A percentile compares a stretch with the other conserved stretches of the same genome.
Conservation (phyloP, 2,329 filamentous ascomycete species). For the Bimuria novae-zelandiae region DNA sequence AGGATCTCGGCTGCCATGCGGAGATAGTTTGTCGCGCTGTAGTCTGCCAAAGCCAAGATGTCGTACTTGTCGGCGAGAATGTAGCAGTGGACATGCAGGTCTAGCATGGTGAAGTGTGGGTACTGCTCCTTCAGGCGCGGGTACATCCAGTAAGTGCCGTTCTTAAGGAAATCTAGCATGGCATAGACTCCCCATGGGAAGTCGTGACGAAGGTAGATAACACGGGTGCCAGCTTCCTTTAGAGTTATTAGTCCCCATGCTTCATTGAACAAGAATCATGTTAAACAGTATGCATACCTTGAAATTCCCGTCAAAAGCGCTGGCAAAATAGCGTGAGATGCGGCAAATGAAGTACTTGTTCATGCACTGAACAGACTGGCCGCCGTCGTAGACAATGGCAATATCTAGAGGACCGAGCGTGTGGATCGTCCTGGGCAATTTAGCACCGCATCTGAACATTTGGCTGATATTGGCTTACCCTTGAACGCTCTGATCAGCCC, state of each 20-base stretch:
- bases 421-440: background rate
- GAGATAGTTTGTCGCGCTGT: constrained; percentile 20
- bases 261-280: too few species aligned
- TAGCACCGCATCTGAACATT: too few species aligned
- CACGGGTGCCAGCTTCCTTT: background rate
- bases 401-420: background rate
- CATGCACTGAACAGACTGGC: background rate
- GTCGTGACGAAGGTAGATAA: constrained; percentile 2
- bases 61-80: constrained; percentile 26
- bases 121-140: constrained; percentile 9
- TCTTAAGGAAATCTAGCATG: constrained; percentile 21
- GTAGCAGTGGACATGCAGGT: constrained; percentile 34
- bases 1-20: constrained; percentile 16
- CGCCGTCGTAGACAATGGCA: background rate
- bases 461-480: too few species aligned
- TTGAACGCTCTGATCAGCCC: too few species aligned
- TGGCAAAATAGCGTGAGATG: background rate
- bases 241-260: too few species aligned
- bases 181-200: constrained; percentile 5
- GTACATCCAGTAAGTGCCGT: constrained; percentile 24
- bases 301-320: background rate
- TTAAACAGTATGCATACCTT: background rate
- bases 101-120: constrained; percentile 25
- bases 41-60: constrained; percentile 14
- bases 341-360: constrained; percentile 13